phyloP scores from a whole-genome alignment of 192 early-diverging fungal genomes.

The Cladochytrium replicatum region DNA sequence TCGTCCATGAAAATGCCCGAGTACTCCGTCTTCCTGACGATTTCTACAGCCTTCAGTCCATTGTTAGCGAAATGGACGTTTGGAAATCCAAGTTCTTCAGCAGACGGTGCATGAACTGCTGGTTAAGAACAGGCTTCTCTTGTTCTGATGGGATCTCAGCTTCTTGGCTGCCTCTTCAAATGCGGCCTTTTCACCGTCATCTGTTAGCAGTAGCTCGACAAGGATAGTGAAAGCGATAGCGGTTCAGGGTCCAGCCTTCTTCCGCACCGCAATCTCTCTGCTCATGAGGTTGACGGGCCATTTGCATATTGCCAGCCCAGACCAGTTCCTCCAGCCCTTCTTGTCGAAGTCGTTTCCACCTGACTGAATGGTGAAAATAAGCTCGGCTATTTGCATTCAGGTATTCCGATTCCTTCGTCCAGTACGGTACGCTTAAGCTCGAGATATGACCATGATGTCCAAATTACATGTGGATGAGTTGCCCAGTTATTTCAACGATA shows the following conservation, averaged over 20 bases:
- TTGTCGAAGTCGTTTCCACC: conserved; percentile 40
- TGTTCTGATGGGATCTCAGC: conserved; percentile 9
- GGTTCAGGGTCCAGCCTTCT: conserved; percentile 7
- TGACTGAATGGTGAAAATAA: conserved; percentile 59
- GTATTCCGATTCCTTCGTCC: conserved; percentile 44
- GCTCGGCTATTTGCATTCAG: conserved; percentile 27
- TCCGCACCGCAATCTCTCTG: conserved; percentile 25
- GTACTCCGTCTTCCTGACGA: conserved; percentile 47
- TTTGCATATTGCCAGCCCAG: conserved; percentile 17
- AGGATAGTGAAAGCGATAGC: conserved; percentile 19
- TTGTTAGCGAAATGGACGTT: conserved; percentile 65
- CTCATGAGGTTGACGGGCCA: conserved; percentile 5
- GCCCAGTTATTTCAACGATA: conserved; percentile 26
- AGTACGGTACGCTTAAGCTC: too few species aligned
- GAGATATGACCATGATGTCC: conserved; percentile 37
- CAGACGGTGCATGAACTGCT: conserved; percentile 67
- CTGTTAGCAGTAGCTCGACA: conserved; percentile 6
- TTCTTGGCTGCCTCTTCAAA: conserved; percentile 10
- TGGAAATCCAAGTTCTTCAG: conserved; percentile 41
- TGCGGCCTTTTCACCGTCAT: conserved; percentile 12
- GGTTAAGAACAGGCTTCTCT: conserved; percentile 60
- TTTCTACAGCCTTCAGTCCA: conserved; percentile 70
- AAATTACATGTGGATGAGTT: conserved; percentile 24
- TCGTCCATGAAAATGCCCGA: conserved; percentile 77
- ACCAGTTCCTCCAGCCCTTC: conserved; percentile 20